These are phyloP conservation scores for Bretschneidera sinensis DNA, from an alignment of 345 rosid genomes.

Conservation along the genomic window DNA sequence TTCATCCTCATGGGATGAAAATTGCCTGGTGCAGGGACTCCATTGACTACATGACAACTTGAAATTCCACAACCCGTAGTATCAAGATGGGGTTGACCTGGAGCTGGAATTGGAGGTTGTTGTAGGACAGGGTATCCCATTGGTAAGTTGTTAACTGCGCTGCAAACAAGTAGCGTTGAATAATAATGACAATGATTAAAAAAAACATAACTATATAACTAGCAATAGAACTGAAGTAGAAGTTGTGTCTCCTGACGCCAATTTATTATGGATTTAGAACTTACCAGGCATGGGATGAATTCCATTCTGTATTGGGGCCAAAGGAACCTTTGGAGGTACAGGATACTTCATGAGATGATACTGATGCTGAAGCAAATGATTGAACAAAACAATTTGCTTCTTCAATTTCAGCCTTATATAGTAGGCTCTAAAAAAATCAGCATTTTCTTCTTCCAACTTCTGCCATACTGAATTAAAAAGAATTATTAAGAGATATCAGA, in stretches of 20 bases:
- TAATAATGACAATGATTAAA: constrained; percentile 27
- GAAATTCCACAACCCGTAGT: constrained; percentile 76
- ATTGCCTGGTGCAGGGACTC: constrained; percentile 90
- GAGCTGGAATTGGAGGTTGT: constrained; percentile 72
- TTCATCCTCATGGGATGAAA: constrained; percentile 82
- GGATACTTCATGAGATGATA: constrained; percentile 90
- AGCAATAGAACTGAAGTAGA: no score
- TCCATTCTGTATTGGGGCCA: constrained; percentile 84
- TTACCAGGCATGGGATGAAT: constrained; percentile 91
- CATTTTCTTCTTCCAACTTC: constrained; percentile 98
- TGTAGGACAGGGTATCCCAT: constrained; percentile 97
- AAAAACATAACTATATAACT: no score
- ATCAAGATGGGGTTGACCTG: constrained; percentile 85
- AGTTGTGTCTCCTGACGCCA: no score
- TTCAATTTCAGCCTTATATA: constrained; percentile 88
- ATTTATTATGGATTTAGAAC: constrained; percentile 16
- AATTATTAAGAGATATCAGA: constrained; percentile 7
- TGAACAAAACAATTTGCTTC: constrained; percentile 83
- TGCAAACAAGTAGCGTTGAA: constrained; percentile 52
- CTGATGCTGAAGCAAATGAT: constrained; percentile 88
- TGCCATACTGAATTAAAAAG: constrained; percentile 76
- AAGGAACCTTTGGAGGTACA: constrained; percentile 70
- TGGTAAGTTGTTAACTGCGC: constrained; percentile 95
- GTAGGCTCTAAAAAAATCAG: constrained; percentile 90
- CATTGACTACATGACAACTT: constrained; percentile 94